phyloP scores from a whole-genome alignment of 257 asterid genomes.

The Voacanga thouarsii region DNA sequence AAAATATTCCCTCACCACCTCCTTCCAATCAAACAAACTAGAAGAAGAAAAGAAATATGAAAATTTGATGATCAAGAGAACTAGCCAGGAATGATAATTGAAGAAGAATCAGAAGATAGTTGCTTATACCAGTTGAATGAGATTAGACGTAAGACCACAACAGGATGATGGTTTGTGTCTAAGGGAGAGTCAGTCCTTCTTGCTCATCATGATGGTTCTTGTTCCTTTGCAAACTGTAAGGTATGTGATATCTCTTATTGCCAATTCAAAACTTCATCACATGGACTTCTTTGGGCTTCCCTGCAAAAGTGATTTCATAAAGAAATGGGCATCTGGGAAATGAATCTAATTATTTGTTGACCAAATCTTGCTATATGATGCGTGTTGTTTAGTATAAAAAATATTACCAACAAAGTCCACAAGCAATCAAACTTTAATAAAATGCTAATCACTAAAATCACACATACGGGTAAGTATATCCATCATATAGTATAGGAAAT shows the following conservation, averaged over 20 bases:
- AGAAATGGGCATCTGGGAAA: not conserved
- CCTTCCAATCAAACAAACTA: too few relatives aligned
- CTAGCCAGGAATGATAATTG: slow-evolving; percentile 41
- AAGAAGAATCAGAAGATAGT: slow-evolving; percentile 53
- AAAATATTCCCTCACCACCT: too few relatives aligned
- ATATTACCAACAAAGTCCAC: too few relatives aligned
- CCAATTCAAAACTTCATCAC: too few relatives aligned
- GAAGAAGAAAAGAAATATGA: too few relatives aligned
- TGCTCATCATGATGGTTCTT: slow-evolving; percentile 71
- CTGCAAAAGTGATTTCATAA: not conserved
- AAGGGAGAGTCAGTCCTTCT: slow-evolving; percentile 85
- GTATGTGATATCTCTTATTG: slow-evolving; percentile 27
- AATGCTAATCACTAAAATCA: too few relatives aligned
- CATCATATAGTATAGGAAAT: too few relatives aligned
- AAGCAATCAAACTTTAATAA: too few relatives aligned
- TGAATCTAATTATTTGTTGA: not conserved
- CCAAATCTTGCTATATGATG: not conserved
- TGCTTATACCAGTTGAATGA: slow-evolving; percentile 37
- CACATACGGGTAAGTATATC: too few relatives aligned
- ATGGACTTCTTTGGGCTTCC: not conserved
- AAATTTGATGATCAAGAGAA: slow-evolving; percentile 61
- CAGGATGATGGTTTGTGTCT: slow-evolving; percentile 91
- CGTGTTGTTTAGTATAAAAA: too few relatives aligned
- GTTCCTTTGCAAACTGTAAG: slow-evolving; percentile 74
- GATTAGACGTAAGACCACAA: slow-evolving; percentile 64